Conservation (phyloP, 2,329 filamentous ascomycete genomes). For the Pseudohalonectria lignicola region DNA sequence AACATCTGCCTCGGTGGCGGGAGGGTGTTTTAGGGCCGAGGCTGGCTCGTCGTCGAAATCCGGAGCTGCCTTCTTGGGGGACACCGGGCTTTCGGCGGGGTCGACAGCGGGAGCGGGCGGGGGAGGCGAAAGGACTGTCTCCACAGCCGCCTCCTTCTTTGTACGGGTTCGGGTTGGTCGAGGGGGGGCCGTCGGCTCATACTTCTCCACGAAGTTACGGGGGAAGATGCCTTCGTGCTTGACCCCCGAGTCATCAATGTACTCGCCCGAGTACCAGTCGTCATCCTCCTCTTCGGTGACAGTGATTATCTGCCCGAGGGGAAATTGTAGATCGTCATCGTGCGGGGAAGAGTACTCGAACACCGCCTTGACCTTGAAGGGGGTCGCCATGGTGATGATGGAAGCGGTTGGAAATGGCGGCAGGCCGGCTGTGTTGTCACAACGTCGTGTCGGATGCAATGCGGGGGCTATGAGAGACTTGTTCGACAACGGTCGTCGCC, state of each 20-base stretch:
- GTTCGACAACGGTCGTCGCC: too few relatives aligned
- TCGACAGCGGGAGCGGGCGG: slow-evolving; percentile 20
- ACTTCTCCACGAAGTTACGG: slow-evolving; percentile 94
- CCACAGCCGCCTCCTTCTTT: slow-evolving; percentile 46
- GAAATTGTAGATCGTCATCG: slow-evolving; percentile 88
- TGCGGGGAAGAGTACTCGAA: slow-evolving; percentile 91
- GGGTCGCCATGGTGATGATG: slow-evolving; percentile 49
- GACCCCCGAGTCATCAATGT: slow-evolving; percentile 61
- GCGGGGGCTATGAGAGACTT: too few relatives aligned
- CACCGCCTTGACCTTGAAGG: slow-evolving; percentile 91
- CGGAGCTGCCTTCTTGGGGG: slow-evolving; percentile 17
- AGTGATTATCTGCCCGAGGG: slow-evolving; percentile 78
- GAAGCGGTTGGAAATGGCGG: background rate
- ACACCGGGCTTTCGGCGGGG: slow-evolving; percentile 20
- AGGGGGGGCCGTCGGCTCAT: slow-evolving; percentile 82
- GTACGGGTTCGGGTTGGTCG: slow-evolving; percentile 65
- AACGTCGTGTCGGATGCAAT: background rate
- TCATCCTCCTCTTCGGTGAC: slow-evolving; percentile 86
- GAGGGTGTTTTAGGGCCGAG: slow-evolving; percentile 11
- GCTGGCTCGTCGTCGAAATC: slow-evolving; percentile 11
- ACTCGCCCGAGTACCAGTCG: slow-evolving; percentile 91
- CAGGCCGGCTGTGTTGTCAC: slow-evolving; percentile 2
- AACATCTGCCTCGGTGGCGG: slow-evolving; percentile 11
- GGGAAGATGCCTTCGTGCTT: slow-evolving; percentile 85
- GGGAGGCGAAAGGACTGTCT: slow-evolving; percentile 20